These are phyloP conservation scores for Triticum dicoccoides DNA, from an alignment of 176 grass and related monocot species.

Conservation along the genomic window DNA sequence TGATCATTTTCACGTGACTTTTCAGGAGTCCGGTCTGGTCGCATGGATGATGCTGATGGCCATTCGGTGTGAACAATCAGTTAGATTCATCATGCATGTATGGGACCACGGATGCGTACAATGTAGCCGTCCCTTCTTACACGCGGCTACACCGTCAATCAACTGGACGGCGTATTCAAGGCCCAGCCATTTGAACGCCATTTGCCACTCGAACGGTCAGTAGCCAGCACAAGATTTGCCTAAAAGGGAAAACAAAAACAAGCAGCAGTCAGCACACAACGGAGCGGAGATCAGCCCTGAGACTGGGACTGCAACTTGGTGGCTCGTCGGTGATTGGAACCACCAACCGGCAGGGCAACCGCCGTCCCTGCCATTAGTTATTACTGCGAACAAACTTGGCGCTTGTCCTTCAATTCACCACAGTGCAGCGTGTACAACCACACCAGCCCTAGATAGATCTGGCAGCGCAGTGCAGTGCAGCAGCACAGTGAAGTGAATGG, in stretches of 20 bases:
- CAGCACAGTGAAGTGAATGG: not conserved
- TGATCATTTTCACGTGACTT: not conserved
- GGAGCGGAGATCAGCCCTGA: not conserved
- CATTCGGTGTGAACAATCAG: not conserved
- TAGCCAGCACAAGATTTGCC: not conserved
- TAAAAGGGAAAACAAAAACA: not conserved
- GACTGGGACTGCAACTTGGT: not conserved
- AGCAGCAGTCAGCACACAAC: too few species aligned
- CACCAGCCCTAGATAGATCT: conserved; percentile 25
- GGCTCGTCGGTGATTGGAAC: not conserved
- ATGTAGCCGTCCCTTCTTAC: not conserved
- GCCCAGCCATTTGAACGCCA: not conserved
- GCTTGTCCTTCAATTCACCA: conserved; percentile 37
- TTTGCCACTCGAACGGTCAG: not conserved
- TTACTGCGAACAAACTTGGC: not conserved
- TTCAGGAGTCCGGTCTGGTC: not conserved
- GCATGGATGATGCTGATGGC: not conserved
- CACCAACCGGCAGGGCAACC: conserved; percentile 31
- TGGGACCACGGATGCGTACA: not conserved
- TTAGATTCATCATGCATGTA: not conserved
- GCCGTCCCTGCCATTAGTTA: not conserved
- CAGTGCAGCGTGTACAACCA: not conserved
- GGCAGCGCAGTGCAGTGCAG: not conserved
- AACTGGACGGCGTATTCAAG: not conserved
- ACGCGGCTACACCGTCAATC: not conserved